Evolutionary conservation across 495 filamentous ascomycete species (phyloP).

Genomic region (Evernia prunastri): DNA sequence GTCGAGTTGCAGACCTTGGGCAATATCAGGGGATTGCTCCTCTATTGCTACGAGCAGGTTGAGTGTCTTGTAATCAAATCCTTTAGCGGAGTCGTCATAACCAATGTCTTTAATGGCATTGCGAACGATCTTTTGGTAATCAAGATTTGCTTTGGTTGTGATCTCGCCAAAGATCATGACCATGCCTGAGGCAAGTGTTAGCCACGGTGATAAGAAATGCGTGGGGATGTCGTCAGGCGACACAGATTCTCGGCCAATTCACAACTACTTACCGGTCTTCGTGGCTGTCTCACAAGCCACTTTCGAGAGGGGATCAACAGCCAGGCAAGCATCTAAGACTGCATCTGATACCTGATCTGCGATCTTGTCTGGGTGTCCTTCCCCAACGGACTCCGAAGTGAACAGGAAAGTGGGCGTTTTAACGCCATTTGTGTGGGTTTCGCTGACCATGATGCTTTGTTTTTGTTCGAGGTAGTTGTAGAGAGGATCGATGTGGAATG

Average conservation of each 20-base stretch:
- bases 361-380: constrained; percentile 98
- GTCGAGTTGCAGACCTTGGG: constrained; percentile 95
- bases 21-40: constrained; percentile 98
- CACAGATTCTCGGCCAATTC: neutral
- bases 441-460: constrained; percentile 54
- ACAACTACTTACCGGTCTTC: constrained; percentile 66
- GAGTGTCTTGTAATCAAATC: constrained; percentile 99
- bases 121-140: constrained; percentile 98
- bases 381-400: constrained; percentile 98
- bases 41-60: constrained; percentile 98
- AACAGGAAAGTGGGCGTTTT: constrained; percentile 81
- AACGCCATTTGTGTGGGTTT: constrained; percentile 37
- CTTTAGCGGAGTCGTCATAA: constrained; percentile 93
- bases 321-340: constrained; percentile 94
- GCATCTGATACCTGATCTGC: constrained; percentile 98
- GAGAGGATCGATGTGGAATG: neutral
- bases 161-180: constrained; percentile 99
- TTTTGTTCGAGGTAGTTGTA: neutral
- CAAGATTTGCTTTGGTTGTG: constrained; percentile 86
- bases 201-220: neutral
- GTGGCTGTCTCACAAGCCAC: constrained; percentile 96
- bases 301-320: constrained; percentile 93
- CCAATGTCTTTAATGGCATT: constrained; percentile 95
- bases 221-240: constrained; percentile 11
- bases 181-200: constrained; percentile 53